Evolutionary conservation across 345 rosid genomes (phyloP).

Genomic region (Acer campestre): DNA sequence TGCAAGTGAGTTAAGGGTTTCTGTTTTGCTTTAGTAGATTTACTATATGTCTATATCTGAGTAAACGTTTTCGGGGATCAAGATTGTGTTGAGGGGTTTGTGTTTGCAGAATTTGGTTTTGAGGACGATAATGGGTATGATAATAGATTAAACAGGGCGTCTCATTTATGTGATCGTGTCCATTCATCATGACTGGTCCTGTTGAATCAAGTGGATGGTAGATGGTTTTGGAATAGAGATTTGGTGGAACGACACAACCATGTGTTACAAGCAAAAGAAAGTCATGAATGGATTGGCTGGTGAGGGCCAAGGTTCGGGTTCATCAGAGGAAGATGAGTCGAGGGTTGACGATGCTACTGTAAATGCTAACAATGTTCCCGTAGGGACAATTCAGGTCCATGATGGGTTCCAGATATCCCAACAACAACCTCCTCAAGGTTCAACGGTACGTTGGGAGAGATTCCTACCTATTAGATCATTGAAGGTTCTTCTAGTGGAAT

Average conservation of each 20-base stretch:
- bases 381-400: conserved; percentile 29
- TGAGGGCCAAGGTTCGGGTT: conserved; percentile 43
- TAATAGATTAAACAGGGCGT: conserved; percentile 24
- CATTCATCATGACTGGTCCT: conserved; percentile 32
- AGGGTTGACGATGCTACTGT: conserved; percentile 36
- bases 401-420: conserved; percentile 38
- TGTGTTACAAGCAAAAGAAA: conserved; percentile 53
- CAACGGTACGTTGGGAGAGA: conserved; percentile 66
- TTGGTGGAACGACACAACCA: conserved; percentile 13
- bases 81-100: conserved; percentile 26
- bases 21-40: background rate
- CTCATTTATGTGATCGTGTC: conserved; percentile 20
- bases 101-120: conserved; percentile 23
- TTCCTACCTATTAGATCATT: conserved; percentile 69
- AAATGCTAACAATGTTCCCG: conserved; percentile 33
- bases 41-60: background rate
- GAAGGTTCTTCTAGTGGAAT: conserved; percentile 83
- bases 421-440: conserved; percentile 44
- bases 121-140: conserved; percentile 12
- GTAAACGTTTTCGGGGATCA: background rate
- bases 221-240: conserved; percentile 15
- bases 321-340: conserved; percentile 50
- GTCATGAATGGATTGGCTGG: conserved; percentile 37
- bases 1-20: background rate
- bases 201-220: conserved; percentile 45